A percentile compares a stretch with the other conserved stretches of the same genome.
Conservation (phyloP, 768 basidiomycete species). For the Psilocybe azurescens region DNA sequence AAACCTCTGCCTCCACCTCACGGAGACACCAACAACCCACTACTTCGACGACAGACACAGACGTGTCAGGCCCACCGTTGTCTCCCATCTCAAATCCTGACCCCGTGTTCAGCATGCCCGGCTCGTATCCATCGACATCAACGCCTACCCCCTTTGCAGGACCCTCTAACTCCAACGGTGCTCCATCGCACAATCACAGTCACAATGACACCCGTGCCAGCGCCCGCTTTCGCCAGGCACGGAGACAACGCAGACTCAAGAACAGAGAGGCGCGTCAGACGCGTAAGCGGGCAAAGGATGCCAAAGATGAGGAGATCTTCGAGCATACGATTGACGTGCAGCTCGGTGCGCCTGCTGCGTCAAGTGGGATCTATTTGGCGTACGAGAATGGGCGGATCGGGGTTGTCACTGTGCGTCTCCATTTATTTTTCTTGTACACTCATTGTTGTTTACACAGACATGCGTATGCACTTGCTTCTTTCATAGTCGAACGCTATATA, state of each 20-base stretch:
- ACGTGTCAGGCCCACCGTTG: neutral
- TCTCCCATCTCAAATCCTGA: neutral
- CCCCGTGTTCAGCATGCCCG: neutral
- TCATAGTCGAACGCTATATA: slow-evolving; percentile 34
- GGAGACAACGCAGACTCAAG: neutral
- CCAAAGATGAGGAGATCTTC: slow-evolving; percentile 29
- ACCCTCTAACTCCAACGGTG: neutral
- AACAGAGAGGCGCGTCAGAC: neutral
- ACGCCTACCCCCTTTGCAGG: neutral
- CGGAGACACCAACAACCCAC: neutral
- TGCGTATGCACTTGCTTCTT: neutral
- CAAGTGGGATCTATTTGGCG: slow-evolving; percentile 51
- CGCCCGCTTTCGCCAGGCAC: neutral
- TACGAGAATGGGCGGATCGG: slow-evolving; percentile 49
- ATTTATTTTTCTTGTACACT: neutral
- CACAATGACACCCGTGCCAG: no score
- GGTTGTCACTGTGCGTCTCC: slow-evolving; percentile 49
- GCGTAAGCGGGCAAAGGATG: neutral
- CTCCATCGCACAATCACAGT: neutral
- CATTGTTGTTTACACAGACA: no score
- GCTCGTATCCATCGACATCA: neutral
- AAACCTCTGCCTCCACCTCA: neutral
- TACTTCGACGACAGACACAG: no score
- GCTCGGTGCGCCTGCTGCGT: slow-evolving; percentile 41
- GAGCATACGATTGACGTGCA: slow-evolving; percentile 44